Base-by-base conservation (phyloP, 208 protist genomes). In the Acanthamoeba triangularis region DNA sequence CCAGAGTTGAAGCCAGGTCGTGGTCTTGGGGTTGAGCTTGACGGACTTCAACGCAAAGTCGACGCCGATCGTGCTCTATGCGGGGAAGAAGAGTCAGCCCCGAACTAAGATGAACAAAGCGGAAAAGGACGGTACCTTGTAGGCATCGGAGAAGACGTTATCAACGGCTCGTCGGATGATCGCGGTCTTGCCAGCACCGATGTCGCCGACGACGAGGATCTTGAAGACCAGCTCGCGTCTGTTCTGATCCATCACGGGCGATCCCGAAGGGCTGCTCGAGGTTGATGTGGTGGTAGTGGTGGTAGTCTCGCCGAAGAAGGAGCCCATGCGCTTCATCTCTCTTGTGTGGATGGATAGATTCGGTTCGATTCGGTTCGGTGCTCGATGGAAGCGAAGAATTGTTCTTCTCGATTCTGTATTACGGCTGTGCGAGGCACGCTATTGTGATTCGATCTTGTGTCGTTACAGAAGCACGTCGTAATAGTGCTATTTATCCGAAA, bases 101-200 rank as follows among this genome's bases (percentile, higher is more conserved):
- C n/a, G n/a, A n/a, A n/a, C n/a, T n/a, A n/a, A n/a, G n/a, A 80
- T 14, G 37, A 80, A 80, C 33, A 3, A 28, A 33, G 97, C 96
- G 33, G 72, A 11, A 47, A 16, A 59, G 52, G 52, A 59, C 10
- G 6, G 98, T 72, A 97, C 96, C 96, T 98, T 98, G 94, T 98
- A 98, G 52, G 96, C 78, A 37, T 96, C 93, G 14, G 97, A 97
- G 96, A 98, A 99, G 52, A 99, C 98, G 78, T 97, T 97, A 93
- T 99, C 98, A 35, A 99, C 98, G 74, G 98, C 98, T 49, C 98
- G 88, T 72, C 98, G 97, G 69, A 99, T 99, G 44, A 99, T 97
- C 59, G 95, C 97, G 1, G 98, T 99, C 91, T 99, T 99, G 37
- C 98, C 98, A 2, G 98, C 98, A 28, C 97, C 98, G 54, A 97